A percentile compares a stretch with the other conserved stretches of the same genome.
phyloP scores from a whole-genome alignment of 805 yeast genomes.

The Zygoascus biomembranicola region DNA sequence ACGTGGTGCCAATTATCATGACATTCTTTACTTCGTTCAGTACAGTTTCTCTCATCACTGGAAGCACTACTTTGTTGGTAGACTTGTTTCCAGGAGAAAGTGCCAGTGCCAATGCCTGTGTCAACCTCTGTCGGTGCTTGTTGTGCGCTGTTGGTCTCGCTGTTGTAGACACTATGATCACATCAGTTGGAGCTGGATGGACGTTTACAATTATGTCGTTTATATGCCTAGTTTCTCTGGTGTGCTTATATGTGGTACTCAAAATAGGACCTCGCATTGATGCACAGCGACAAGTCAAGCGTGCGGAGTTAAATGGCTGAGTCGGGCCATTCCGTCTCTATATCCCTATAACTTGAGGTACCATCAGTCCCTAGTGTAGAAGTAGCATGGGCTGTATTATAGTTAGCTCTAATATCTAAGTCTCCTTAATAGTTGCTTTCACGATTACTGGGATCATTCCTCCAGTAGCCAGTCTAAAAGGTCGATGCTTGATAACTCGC shows the following conservation, averaged over 20 bases:
- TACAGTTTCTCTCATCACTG: slow-evolving; percentile 50
- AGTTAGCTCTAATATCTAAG: background rate
- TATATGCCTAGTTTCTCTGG: slow-evolving; percentile 17
- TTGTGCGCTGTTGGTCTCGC: slow-evolving; percentile 65
- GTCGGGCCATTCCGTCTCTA: background rate
- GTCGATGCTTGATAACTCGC: slow-evolving; percentile 39
- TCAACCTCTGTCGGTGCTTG: slow-evolving; percentile 68
- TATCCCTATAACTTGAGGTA: no score
- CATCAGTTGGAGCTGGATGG: slow-evolving; percentile 59
- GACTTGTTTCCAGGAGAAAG: slow-evolving; percentile 65
- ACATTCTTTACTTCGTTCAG: slow-evolving; percentile 50
- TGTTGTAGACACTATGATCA: slow-evolving; percentile 52
- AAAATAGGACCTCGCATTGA: slow-evolving; percentile 10
- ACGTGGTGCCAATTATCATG: slow-evolving; percentile 50
- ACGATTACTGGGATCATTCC: slow-evolving; percentile 51
- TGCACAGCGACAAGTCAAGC: background rate
- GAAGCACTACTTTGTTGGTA: slow-evolving; percentile 54
- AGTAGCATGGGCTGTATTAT: background rate
- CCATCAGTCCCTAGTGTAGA: no score
- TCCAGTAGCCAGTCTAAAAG: slow-evolving; percentile 44
- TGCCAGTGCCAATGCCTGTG: slow-evolving; percentile 66
- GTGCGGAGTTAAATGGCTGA: background rate
- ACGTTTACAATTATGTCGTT: slow-evolving; percentile 65
- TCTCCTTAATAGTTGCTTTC: slow-evolving; percentile 6
- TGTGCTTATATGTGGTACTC: slow-evolving; percentile 5